Evolutionary conservation across 116 monocot genomes (phyloP), one percentile per base, ranked within the genome.

Genomic region (Phalaenopsis hybrid): DNA sequence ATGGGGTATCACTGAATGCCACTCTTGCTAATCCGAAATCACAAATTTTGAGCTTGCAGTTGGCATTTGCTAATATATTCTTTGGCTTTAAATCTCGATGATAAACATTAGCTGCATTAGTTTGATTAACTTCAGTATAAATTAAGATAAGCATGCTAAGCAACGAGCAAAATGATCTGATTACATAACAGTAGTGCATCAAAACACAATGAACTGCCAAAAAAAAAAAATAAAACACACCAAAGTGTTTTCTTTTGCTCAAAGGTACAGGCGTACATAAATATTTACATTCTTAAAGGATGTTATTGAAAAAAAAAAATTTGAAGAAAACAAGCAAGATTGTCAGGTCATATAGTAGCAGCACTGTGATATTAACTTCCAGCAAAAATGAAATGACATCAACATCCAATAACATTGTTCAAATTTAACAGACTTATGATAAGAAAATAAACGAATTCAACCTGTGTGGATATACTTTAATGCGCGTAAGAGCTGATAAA

Each of bases 1-100:
- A 89, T 0, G 96, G 96, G 23, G 94, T 94, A 85, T 96, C 96
- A 81, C 37, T 92, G 84, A 96, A 96, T 46, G 96, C 96, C 81
- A 96, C 96, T 86, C 96, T 92, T 86, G 96, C 96, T 79, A 96
- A 89, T 79, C 96, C 96, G 79, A 96, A 96, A 82, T 96, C 96
- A 81, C 96, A 96, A 79, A 96, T 94, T 82, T 96, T 96, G 41
- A 96, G 91, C 78, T 96, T 96, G 82, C 96, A 96, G 78, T 96
- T 96, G 70, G 96, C 89, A 86, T 96, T 96, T 76, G 96, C 96
- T 74, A 96, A 82, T 85, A 96, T 96, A 79, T 96, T 96, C 83
- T 94, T 96, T 12, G 96, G 96, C 88, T 96, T 96, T 81, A 96
- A 82, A 81, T 96, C 96, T 68, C 96, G 88, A 82, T 96, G 96